Conservation (phyloP, 805 yeast species). For the Saccharomycopsis fodiens region DNA sequence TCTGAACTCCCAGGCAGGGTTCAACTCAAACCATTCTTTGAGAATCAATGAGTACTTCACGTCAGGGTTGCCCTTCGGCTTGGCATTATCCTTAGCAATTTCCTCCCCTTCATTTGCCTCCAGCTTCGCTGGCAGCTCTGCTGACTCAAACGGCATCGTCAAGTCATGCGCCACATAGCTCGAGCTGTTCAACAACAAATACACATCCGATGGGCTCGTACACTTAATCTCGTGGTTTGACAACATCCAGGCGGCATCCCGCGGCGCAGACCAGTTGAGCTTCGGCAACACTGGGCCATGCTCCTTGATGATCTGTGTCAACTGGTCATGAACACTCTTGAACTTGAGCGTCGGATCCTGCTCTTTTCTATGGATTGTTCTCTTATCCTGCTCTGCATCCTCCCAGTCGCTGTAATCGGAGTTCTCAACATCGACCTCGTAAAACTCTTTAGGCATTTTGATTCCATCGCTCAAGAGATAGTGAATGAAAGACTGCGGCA, state of each 20-base stretch:
- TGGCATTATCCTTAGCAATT: conserved; percentile 19
- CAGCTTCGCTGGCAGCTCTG: conserved; percentile 22
- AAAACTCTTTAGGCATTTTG: conserved; percentile 42
- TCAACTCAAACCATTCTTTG: conserved; percentile 74
- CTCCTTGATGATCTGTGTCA: conserved; percentile 38
- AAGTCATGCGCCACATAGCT: conserved; percentile 85
- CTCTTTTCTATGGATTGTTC: conserved; percentile 17
- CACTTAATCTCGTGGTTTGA: conserved; percentile 73
- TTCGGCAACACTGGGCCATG: conserved; percentile 74
- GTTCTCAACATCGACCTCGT: conserved; percentile 38
- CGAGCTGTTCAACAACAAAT: conserved; percentile 75
- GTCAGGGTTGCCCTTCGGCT: too few species aligned
- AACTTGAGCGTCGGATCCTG: conserved; percentile 45
- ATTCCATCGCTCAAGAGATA: conserved; percentile 67
- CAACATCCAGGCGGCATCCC: conserved; percentile 89
- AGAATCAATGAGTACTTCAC: conserved; percentile 54
- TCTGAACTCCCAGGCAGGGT: conserved; percentile 89
- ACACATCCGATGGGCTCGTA: conserved; percentile 62
- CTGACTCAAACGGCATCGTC: conserved; percentile 51
- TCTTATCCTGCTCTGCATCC: conserved; percentile 32
- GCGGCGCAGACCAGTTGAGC: conserved; percentile 95
- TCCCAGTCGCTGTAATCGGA: conserved; percentile 76
- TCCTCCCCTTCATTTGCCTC: conserved; percentile 23
- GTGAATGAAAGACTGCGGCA: conserved; percentile 50
- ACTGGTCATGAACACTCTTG: conserved; percentile 48